phyloP scores from a whole-genome alignment of 2,329 filamentous ascomycete genomes.

The Byssothecium circinans region DNA sequence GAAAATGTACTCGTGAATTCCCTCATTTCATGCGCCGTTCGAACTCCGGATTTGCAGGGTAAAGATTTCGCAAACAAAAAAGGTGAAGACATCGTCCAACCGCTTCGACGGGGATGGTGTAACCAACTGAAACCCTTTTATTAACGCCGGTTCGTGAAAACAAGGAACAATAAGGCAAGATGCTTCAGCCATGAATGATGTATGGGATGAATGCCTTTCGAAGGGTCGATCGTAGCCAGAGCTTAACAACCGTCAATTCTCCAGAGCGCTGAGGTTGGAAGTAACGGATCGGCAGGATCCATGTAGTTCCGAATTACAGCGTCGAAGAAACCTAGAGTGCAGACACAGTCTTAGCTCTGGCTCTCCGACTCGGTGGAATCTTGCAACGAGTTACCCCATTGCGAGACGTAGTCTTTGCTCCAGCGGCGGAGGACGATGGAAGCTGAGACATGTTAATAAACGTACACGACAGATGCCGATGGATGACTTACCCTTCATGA shows the following conservation, averaged over 20 bases:
- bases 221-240: conserved; percentile 18
- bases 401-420: conserved; percentile 71
- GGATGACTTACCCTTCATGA: conserved; percentile 79
- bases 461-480: not conserved
- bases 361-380: conserved; percentile 28
- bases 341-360: conserved; percentile 24
- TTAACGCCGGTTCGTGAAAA: conserved; percentile 37
- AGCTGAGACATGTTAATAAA: conserved; percentile 55
- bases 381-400: conserved; percentile 36
- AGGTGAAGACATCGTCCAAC: conserved; percentile 18
- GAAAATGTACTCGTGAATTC: conserved; percentile 2
- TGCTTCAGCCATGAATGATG: conserved; percentile 36
- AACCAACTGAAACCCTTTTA: conserved; percentile 37
- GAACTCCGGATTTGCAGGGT: conserved; percentile 28
- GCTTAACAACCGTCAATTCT: not conserved
- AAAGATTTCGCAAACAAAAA: conserved; percentile 23
- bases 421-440: conserved; percentile 90
- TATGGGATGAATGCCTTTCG: conserved; percentile 18
- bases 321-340: conserved; percentile 15
- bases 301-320: not conserved
- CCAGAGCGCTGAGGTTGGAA: not conserved
- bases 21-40: conserved; percentile 23
- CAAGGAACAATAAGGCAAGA: conserved; percentile 23
- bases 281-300: not conserved
- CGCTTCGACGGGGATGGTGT: conserved; percentile 1